Evolutionary conservation across 495 filamentous ascomycete genomes (phyloP), one percentile per base, ranked within the genome.

Genomic region (Arthonia radiata): DNA sequence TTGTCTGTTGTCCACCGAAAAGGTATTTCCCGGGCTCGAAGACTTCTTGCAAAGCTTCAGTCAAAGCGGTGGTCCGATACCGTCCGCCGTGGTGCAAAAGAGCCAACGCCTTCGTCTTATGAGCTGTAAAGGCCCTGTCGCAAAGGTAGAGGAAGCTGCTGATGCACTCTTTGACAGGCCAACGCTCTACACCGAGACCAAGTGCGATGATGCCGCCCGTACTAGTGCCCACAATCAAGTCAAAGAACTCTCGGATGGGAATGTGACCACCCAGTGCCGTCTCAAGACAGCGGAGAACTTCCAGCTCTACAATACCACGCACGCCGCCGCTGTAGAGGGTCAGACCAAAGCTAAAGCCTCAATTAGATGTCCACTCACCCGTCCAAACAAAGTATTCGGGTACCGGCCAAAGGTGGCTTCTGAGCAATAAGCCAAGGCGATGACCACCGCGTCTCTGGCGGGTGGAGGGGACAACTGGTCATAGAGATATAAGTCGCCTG

Each of bases 31-130:
- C n/a, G n/a, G n/a, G n/a, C n/a, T n/a, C n/a, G n/a, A n/a, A n/a
- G n/a, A n/a, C n/a, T n/a, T n/a, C n/a, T n/a, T n/a, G n/a, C n/a
- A n/a, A n/a, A n/a, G 70, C 13, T 93, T 80, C 54, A 94, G 93
- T 43, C 86, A 83, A 5, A 94, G 93, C 48, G 65, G 78, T 30
- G 82, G 91, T 40, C 81, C 86, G 1, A 73, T 73, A 3, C 50
- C 83, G 3, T 79, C 81, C 13, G 59, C 58, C 4, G 56, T 76
- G n/a, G n/a, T n/a, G n/a, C n/a, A n/a, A n/a, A n/a, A n/a, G n/a
- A n/a, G n/a, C n/a, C n/a, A n/a, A n/a, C n/a, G n/a, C n/a, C n/a
- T n/a, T n/a, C n/a, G n/a, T n/a, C n/a, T n/a, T n/a, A n/a, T n/a
- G n/a, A n/a, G n/a, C n/a, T n/a, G n/a, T n/a, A n/a, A n/a, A n/a